Conservation (phyloP, 2,329 filamentous ascomycete genomes). For the Drechslerella stenobrocha region DNA sequence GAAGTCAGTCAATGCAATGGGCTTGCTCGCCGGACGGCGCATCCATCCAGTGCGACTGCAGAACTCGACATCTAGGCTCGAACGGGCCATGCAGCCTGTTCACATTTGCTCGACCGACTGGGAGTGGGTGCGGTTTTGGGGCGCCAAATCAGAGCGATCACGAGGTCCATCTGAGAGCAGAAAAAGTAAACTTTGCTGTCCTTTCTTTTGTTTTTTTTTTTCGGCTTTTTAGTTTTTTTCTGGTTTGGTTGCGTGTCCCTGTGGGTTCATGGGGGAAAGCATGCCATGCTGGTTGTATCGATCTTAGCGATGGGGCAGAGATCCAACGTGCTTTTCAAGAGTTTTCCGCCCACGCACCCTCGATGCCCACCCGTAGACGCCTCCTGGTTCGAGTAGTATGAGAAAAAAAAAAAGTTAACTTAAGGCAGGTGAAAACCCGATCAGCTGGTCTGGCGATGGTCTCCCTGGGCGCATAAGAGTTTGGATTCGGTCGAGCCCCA, state of each 20-base stretch:
- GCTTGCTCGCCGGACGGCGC: background rate
- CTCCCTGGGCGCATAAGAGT: conserved; percentile 34
- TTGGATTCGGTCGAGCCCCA: conserved; percentile 15
- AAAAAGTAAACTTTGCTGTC: conserved; percentile 37
- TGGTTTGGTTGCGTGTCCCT: background rate
- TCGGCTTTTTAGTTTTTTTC: background rate
- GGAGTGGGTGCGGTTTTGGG: conserved; percentile 28
- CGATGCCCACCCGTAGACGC: background rate
- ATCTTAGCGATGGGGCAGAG: background rate
- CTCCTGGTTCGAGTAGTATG: background rate
- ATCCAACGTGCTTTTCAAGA: background rate
- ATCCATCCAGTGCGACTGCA: background rate
- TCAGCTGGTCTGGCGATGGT: conserved; percentile 42
- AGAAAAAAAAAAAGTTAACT: no score
- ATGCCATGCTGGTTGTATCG: conserved; percentile 20
- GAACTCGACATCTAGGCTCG: background rate
- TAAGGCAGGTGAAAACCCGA: conserved; percentile 31
- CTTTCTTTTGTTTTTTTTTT: conserved; percentile 13
- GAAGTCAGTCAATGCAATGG: no score
- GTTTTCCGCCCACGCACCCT: no score
- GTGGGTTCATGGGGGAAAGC: conserved; percentile 29
- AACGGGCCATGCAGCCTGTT: conserved; percentile 33
- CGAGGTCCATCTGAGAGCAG: conserved; percentile 47
- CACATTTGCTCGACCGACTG: no score
- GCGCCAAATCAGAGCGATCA: conserved; percentile 45